A percentile compares a stretch with the other conserved stretches of the same genome.
Conservation (phyloP, 1,284 basidiomycete species). For the Sporisorium scitamineum region DNA sequence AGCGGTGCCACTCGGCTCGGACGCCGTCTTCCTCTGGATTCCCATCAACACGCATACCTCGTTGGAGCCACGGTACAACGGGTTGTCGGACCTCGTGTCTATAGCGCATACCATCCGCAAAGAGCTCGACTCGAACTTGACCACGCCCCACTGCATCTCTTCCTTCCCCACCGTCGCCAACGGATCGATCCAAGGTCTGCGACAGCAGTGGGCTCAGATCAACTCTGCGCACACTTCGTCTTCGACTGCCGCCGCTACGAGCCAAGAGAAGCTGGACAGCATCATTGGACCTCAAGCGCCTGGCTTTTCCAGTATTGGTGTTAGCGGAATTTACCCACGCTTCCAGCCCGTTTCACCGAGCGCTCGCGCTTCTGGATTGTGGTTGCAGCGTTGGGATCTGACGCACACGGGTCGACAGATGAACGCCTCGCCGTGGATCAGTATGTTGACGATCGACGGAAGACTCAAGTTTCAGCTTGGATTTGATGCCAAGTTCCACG, state of each 20-base stretch:
- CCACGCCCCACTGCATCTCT: constrained; percentile 28
- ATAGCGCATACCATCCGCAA: constrained; percentile 6
- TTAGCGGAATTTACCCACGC: constrained; percentile 6
- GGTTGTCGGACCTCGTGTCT: constrained; percentile 9
- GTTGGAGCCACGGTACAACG: constrained; percentile 13
- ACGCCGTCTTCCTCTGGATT: constrained; percentile 48
- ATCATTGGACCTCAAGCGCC: constrained; percentile 38
- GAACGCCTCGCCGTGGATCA: constrained; percentile 48
- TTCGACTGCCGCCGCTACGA: too few species aligned
- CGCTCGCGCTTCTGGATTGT: constrained; percentile 15
- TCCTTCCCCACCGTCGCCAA: constrained; percentile 6
- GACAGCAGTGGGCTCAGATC: constrained; percentile 18
- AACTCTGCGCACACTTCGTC: background rate
- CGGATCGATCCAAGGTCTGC: constrained; percentile 6
- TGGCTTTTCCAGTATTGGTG: constrained; percentile 28
- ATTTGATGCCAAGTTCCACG: constrained; percentile 41
- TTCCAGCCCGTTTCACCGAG: constrained; percentile 15
- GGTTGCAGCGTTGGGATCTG: constrained; percentile 19
- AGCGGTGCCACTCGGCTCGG: constrained; percentile 32
- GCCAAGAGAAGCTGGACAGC: constrained; percentile 3
- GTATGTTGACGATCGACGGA: constrained; percentile 39
- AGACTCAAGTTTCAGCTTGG: constrained; percentile 35
- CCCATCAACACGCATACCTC: constrained; percentile 19
- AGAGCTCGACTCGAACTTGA: constrained; percentile 28
- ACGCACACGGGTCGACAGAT: constrained; percentile 39